Evolutionary conservation across 2,329 filamentous ascomycete species (phyloP).

Genomic region (Hawksworthiomyces lignivorus): DNA sequence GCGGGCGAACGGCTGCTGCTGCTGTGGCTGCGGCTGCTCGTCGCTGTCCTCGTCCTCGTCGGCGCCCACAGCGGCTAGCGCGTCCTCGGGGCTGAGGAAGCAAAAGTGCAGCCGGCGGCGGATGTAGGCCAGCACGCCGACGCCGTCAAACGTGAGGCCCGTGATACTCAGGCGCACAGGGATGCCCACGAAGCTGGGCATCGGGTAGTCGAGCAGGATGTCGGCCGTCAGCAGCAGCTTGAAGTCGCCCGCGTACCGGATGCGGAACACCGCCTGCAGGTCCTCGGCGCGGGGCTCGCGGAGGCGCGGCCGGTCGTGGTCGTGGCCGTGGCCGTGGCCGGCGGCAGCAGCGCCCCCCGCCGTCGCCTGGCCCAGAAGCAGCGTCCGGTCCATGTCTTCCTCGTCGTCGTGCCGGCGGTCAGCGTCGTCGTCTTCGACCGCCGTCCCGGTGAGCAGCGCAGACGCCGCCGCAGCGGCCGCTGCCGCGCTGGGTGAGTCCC

Average conservation of each 20-base stretch:
- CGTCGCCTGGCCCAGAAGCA: slow-evolving; percentile 4
- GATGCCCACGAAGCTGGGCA: slow-evolving; percentile 95
- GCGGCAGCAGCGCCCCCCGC: slow-evolving; percentile 12
- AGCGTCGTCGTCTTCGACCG: slow-evolving; percentile 31
- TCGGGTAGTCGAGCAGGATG: slow-evolving; percentile 93
- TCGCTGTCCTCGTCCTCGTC: slow-evolving; percentile 30
- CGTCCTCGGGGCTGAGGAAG: slow-evolving; percentile 88
- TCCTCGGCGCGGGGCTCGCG: slow-evolving; percentile 76
- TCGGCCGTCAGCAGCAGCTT: slow-evolving; percentile 85
- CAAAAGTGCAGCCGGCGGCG: slow-evolving; percentile 86
- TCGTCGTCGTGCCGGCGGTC: slow-evolving; percentile 12
- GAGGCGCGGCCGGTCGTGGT: slow-evolving; percentile 24
- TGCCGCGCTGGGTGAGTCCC: too few species aligned
- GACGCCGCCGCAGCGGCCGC: slow-evolving; percentile 19
- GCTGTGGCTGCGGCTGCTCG: slow-evolving; percentile 35
- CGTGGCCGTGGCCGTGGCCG: slow-evolving; percentile 4
- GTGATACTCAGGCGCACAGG: slow-evolving; percentile 93
- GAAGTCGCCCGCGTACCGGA: slow-evolving; percentile 82
- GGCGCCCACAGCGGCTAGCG: slow-evolving; percentile 59
- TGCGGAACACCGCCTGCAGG: slow-evolving; percentile 85
- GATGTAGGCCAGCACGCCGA: slow-evolving; percentile 87
- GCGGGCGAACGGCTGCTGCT: too few species aligned
- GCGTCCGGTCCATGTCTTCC: slow-evolving; percentile 11
- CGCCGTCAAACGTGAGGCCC: slow-evolving; percentile 87
- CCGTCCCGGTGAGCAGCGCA: slow-evolving; percentile 25